Percentiles rank a stretch among this genome's conserved stretches.
phyloP scores from a whole-genome alignment of 2,329 filamentous ascomycete genomes.

The Neoscytalidium dimidiatum region DNA sequence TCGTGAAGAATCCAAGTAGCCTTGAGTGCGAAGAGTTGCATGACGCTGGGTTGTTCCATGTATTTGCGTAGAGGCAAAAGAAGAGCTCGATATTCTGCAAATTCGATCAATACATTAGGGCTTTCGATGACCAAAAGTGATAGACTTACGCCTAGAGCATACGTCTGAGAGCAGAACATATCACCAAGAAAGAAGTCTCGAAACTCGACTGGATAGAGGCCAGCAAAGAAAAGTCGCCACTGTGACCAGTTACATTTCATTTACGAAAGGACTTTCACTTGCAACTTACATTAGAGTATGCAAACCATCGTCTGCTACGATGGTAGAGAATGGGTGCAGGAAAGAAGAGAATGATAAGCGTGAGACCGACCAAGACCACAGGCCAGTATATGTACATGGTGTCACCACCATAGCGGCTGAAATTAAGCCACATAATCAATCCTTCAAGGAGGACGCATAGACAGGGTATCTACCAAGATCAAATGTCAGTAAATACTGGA shows the following conservation, averaged over 20 bases:
- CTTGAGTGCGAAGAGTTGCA: slow-evolving; percentile 89
- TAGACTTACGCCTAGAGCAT: slow-evolving; percentile 75
- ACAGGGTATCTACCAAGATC: slow-evolving; percentile 66
- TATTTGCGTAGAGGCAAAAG: slow-evolving; percentile 85
- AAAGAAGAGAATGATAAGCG: slow-evolving; percentile 69
- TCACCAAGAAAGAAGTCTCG: slow-evolving; percentile 97
- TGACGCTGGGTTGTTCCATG: slow-evolving; percentile 70
- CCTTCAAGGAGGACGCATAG: slow-evolving; percentile 78
- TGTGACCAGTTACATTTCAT: slow-evolving; percentile 44
- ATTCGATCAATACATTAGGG: slow-evolving; percentile 29
- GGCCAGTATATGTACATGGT: slow-evolving; percentile 84
- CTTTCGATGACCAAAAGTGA: background rate
- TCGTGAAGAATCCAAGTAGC: slow-evolving; percentile 79
- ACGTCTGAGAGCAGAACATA: slow-evolving; percentile 95
- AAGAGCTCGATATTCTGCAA: slow-evolving; percentile 83
- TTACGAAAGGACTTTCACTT: background rate
- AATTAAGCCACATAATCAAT: slow-evolving; percentile 87
- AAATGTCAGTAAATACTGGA: slow-evolving; percentile 61
- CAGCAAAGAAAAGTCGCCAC: slow-evolving; percentile 84
- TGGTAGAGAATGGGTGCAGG: slow-evolving; percentile 75
- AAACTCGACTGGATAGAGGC: slow-evolving; percentile 91
- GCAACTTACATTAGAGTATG: slow-evolving; percentile 77
- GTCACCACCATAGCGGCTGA: slow-evolving; percentile 66
- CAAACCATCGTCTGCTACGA: slow-evolving; percentile 79
- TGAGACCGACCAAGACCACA: slow-evolving; percentile 72